Evolutionary conservation across 2,329 filamentous ascomycete species (phyloP).

Genomic region (Hymenoscyphus fraxineus): DNA sequence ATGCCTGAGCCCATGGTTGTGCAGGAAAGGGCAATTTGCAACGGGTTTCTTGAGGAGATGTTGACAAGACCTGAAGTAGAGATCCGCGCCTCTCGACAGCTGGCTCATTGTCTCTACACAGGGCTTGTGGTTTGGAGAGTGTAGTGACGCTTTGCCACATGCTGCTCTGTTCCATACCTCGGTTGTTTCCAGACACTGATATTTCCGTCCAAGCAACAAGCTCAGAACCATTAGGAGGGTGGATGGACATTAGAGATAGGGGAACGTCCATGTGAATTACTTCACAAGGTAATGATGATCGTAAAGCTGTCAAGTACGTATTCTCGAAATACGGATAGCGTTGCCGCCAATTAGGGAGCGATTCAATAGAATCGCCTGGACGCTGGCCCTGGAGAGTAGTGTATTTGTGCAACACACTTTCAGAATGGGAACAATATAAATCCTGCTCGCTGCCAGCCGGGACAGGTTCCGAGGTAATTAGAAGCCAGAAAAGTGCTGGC

Average conservation of each 20-base stretch:
- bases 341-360: slow-evolving; percentile 54
- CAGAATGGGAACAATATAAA: slow-evolving; percentile 17
- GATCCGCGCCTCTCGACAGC: slow-evolving; percentile 24
- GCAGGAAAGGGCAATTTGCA: slow-evolving; percentile 33
- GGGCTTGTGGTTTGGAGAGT: slow-evolving; percentile 52
- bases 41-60: slow-evolving; percentile 21
- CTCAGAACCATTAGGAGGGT: slow-evolving; percentile 57
- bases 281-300: slow-evolving; percentile 51
- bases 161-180: slow-evolving; percentile 36
- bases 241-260: slow-evolving; percentile 53
- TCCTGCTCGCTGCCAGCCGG: slow-evolving; percentile 25
- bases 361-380: slow-evolving; percentile 43
- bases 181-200: slow-evolving; percentile 48
- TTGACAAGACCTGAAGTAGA: slow-evolving; percentile 19
- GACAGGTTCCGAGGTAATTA: slow-evolving; percentile 25
- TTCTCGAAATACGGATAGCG: slow-evolving; percentile 55
- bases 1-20: slow-evolving; percentile 31
- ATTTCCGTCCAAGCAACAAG: slow-evolving; percentile 59
- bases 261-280: slow-evolving; percentile 61
- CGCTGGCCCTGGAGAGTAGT: slow-evolving; percentile 21
- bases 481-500: slow-evolving; percentile 29
- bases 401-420: slow-evolving; percentile 27
- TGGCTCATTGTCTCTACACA: slow-evolving; percentile 35
- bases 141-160: slow-evolving; percentile 59
- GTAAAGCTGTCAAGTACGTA: slow-evolving; percentile 40